These are phyloP conservation scores for Stenocarpella maydis DNA, from an alignment of 2,329 filamentous ascomycete species.

Conservation along the genomic window DNA sequence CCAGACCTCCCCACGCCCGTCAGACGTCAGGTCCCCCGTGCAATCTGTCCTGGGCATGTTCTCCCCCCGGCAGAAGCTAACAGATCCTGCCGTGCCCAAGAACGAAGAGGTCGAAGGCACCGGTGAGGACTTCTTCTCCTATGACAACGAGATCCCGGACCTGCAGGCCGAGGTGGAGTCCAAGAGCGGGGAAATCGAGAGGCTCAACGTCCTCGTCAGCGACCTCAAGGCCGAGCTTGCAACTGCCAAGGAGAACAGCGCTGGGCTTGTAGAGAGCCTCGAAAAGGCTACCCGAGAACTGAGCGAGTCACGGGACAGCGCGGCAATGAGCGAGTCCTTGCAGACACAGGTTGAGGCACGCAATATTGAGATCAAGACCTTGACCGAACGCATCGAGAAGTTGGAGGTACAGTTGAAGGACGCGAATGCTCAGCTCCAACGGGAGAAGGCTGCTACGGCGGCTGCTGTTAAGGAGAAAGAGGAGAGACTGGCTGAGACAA, in stretches of 20 bases:
- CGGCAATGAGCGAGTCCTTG: slow-evolving; percentile 53
- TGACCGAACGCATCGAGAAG: slow-evolving; percentile 58
- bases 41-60: slow-evolving; percentile 58
- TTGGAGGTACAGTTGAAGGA: slow-evolving; percentile 55
- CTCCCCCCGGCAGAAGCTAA: slow-evolving; percentile 55
- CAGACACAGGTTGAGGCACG: slow-evolving; percentile 59
- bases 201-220: slow-evolving; percentile 73
- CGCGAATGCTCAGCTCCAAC: slow-evolving; percentile 49
- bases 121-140: slow-evolving; percentile 86
- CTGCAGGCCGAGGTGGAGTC: slow-evolving; percentile 78
- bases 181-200: slow-evolving; percentile 74
- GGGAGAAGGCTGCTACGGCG: slow-evolving; percentile 38
- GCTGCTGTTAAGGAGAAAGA: slow-evolving; percentile 45
- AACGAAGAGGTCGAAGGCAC: slow-evolving; percentile 46
- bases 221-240: slow-evolving; percentile 75
- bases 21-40: slow-evolving; percentile 55
- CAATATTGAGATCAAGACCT: slow-evolving; percentile 55
- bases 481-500: slow-evolving; percentile 46
- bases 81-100: slow-evolving; percentile 39
- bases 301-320: slow-evolving; percentile 53
- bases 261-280: slow-evolving; percentile 71
- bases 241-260: slow-evolving; percentile 74
- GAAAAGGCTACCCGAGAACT: slow-evolving; percentile 74
- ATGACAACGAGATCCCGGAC: slow-evolving; percentile 84
- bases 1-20: slow-evolving; percentile 38